Conservation (phyloP, 1,284 basidiomycete genomes). For the Coniferiporia sulphurascens region DNA sequence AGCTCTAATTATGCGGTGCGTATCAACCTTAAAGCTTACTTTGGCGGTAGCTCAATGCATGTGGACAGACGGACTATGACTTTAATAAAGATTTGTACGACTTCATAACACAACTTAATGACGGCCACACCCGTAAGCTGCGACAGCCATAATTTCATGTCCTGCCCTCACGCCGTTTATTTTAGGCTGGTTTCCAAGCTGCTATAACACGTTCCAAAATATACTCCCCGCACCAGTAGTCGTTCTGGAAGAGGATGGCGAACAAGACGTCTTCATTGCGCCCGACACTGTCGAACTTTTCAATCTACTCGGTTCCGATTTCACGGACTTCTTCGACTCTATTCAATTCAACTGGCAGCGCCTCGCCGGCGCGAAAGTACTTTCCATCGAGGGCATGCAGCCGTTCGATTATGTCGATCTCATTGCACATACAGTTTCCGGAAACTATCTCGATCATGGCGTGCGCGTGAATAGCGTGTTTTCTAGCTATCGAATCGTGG, state of each 20-base stretch:
- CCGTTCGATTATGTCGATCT: conserved; percentile 52
- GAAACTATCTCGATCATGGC: conserved; percentile 60
- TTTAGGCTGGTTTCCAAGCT: conserved; percentile 53
- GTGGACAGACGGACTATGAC: conserved; percentile 50
- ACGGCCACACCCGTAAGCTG: conserved; percentile 56
- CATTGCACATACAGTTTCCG: conserved; percentile 52
- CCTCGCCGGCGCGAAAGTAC: conserved; percentile 54
- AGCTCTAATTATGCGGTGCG: conserved; percentile 37
- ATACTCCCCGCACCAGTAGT: conserved; percentile 56
- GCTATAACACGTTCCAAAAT: conserved; percentile 53
- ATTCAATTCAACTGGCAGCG: conserved; percentile 53
- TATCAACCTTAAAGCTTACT: neutral
- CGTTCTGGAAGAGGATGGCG: conserved; percentile 48
- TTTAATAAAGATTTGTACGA: conserved; percentile 56
- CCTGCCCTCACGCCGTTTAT: neutral
- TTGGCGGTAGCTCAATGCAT: neutral
- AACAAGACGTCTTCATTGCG: conserved; percentile 49
- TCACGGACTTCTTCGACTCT: conserved; percentile 45
- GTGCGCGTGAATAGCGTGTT: conserved; percentile 62
- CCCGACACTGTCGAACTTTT: conserved; percentile 52
- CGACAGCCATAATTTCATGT: neutral
- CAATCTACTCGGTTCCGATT: conserved; percentile 39
- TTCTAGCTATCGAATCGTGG: conserved; percentile 51
- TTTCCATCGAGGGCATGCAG: conserved; percentile 49
- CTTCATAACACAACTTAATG: conserved; percentile 53